phyloP scores from a whole-genome alignment of 352 stramenopile genomes.

The Phytophthora quininea region DNA sequence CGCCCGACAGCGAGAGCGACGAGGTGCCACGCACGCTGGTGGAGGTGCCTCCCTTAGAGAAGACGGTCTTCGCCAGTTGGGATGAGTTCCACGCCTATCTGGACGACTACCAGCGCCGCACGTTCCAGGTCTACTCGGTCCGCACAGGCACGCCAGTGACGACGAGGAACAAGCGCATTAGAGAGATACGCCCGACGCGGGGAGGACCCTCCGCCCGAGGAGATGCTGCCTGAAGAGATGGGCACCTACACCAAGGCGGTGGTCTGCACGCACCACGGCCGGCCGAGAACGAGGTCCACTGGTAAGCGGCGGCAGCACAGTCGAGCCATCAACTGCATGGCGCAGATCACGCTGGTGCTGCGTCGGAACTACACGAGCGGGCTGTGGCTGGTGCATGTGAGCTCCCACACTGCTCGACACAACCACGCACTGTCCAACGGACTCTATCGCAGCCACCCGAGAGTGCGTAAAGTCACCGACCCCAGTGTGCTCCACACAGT shows the following conservation, averaged over 20 bases:
- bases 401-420: slow-evolving; percentile 28
- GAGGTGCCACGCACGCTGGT: slow-evolving; percentile 8
- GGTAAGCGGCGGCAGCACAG: slow-evolving; percentile 18
- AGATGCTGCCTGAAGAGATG: slow-evolving; percentile 32
- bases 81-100: slow-evolving; percentile 37
- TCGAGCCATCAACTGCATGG: slow-evolving; percentile 33
- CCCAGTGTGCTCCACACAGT: slow-evolving; percentile 25
- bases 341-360: slow-evolving; percentile 35
- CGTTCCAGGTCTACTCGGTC: slow-evolving; percentile 37
- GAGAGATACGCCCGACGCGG: slow-evolving; percentile 22
- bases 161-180: slow-evolving; percentile 31
- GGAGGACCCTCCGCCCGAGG: slow-evolving; percentile 7
- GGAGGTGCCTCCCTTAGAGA: slow-evolving; percentile 22
- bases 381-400: slow-evolving; percentile 32
- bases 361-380: slow-evolving; percentile 21
- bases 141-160: slow-evolving; percentile 27
- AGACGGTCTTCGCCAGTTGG: slow-evolving; percentile 30
- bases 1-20: slow-evolving; percentile 9
- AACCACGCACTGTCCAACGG: slow-evolving; percentile 32
- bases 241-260: slow-evolving; percentile 33
- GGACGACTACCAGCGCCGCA: slow-evolving; percentile 34
- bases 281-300: slow-evolving; percentile 20
- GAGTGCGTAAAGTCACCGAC: slow-evolving; percentile 32
- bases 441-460: slow-evolving; percentile 29
- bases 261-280: slow-evolving; percentile 32